Percentiles rank a stretch among this genome's conserved stretches.
These are phyloP conservation scores for Neurospora sp. DNA, from an alignment of 2,329 filamentous ascomycete genomes.

Conservation along the genomic window DNA sequence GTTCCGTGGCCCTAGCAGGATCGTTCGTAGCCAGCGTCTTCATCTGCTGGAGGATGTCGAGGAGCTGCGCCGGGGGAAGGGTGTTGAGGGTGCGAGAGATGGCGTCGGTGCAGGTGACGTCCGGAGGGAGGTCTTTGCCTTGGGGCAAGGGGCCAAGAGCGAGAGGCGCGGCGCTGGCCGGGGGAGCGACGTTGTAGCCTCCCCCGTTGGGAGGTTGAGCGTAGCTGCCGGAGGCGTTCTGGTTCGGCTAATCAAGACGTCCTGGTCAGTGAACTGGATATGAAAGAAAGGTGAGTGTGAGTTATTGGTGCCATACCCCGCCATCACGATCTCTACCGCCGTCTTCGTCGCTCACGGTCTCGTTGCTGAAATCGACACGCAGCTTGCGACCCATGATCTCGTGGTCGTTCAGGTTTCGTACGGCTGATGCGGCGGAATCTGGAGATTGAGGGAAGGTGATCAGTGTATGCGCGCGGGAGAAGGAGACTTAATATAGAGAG, in stretches of 20 bases:
- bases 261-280: constrained; percentile 8
- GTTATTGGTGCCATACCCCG: constrained; percentile 10
- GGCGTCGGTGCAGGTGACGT: constrained; percentile 76
- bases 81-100: constrained; percentile 87
- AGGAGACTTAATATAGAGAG: not conserved
- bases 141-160: constrained; percentile 68
- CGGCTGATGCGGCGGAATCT: constrained; percentile 81
- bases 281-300: not conserved
- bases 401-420: constrained; percentile 89
- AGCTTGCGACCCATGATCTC: constrained; percentile 93
- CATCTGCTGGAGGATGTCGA: constrained; percentile 91
- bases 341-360: constrained; percentile 63
- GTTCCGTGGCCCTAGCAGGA: constrained; percentile 72
- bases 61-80: constrained; percentile 76
- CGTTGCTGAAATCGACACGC: constrained; percentile 91
- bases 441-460: constrained; percentile 2
- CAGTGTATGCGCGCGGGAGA: constrained; percentile 1
- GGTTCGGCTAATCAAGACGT: constrained; percentile 3
- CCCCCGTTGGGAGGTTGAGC: constrained; percentile 17
- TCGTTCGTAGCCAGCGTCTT: constrained; percentile 79
- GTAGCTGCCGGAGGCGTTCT: constrained; percentile 4
- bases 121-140: constrained; percentile 74
- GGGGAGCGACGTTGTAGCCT: not conserved
- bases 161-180: constrained; percentile 20
- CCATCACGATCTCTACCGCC: constrained; percentile 37